Percentiles rank a stretch among this genome's conserved stretches.
phyloP scores from a whole-genome alignment of 805 yeast genomes.

The Kluyveromyces wickerhamii region DNA sequence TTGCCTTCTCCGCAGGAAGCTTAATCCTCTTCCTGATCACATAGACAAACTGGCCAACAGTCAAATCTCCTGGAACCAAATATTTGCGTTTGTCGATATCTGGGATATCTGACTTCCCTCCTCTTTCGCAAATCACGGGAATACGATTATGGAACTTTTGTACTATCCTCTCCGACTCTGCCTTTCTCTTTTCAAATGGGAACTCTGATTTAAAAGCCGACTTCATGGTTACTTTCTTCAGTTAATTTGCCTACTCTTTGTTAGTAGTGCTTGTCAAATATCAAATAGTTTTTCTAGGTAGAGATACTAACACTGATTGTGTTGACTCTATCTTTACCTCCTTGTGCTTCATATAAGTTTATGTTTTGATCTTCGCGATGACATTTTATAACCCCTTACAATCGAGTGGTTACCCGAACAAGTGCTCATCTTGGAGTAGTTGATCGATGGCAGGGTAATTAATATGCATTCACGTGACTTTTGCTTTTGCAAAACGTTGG shows the following conservation, averaged over 20 bases:
- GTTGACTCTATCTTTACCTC: too few relatives aligned
- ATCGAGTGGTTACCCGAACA: too few relatives aligned
- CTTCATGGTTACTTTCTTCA: conserved; percentile 27
- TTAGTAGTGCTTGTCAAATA: too few relatives aligned
- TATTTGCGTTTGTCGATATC: conserved; percentile 96
- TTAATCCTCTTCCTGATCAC: conserved; percentile 94
- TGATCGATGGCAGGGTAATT: too few relatives aligned
- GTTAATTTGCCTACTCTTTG: neutral
- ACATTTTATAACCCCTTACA: too few relatives aligned
- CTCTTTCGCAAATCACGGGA: conserved; percentile 95
- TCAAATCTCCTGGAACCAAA: conserved; percentile 89
- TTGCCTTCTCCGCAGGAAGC: conserved; percentile 95
- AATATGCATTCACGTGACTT: too few relatives aligned
- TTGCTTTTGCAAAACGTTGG: too few relatives aligned
- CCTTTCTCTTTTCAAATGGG: conserved; percentile 91
- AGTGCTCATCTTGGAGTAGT: too few relatives aligned
- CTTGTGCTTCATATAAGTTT: too few relatives aligned
- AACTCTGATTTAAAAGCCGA: conserved; percentile 49
- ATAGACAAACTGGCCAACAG: conserved; percentile 97
- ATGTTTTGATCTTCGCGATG: too few relatives aligned
- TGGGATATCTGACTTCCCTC: conserved; percentile 91
- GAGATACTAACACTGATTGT: too few relatives aligned
- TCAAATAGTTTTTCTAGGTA: too few relatives aligned
- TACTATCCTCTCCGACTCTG: conserved; percentile 86
- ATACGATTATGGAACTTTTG: conserved; percentile 85